phyloP scores from a whole-genome alignment of 2,329 filamentous ascomycete genomes.

The Chaetomium sp. region DNA sequence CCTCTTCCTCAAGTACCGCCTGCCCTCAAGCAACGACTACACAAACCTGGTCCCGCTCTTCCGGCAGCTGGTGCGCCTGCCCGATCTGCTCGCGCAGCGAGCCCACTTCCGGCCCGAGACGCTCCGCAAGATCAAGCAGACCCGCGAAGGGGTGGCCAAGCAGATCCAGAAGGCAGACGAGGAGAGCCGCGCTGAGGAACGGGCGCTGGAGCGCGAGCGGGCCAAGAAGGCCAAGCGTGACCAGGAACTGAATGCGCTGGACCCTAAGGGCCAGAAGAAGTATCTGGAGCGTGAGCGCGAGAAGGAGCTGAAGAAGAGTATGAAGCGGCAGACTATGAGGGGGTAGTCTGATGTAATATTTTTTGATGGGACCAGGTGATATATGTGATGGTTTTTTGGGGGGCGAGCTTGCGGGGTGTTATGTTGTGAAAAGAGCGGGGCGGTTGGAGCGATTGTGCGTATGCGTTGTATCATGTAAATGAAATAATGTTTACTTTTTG shows the following conservation, averaged over 20 bases:
- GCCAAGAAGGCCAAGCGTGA: constrained; percentile 87
- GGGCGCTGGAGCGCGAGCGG: constrained; percentile 63
- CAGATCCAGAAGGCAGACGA: constrained; percentile 76
- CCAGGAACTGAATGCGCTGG: constrained; percentile 66
- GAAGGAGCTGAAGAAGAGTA: constrained; percentile 56
- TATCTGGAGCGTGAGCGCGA: constrained; percentile 75
- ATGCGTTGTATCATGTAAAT: background rate
- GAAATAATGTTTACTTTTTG: background rate
- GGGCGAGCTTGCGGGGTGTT: background rate
- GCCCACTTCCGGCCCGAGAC: constrained; percentile 91
- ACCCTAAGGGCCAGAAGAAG: constrained; percentile 79
- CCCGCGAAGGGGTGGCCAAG: constrained; percentile 70
- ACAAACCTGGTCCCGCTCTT: constrained; percentile 66
- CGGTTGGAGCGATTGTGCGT: background rate
- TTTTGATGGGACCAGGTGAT: background rate
- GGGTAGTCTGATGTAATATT: constrained; percentile 30
- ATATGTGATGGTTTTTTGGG: background rate
- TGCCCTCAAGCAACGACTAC: constrained; percentile 59
- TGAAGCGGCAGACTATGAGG: constrained; percentile 50
- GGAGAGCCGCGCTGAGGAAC: constrained; percentile 73
- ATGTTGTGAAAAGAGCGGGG: background rate
- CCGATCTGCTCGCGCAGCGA: constrained; percentile 67
- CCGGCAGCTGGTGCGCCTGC: constrained; percentile 73
- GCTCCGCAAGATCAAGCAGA: constrained; percentile 70
- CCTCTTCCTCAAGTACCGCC: constrained; percentile 68